These are phyloP conservation scores for Colletotrichum camelliae DNA, from an alignment of 2,329 filamentous ascomycete genomes.

Conservation along the genomic window DNA sequence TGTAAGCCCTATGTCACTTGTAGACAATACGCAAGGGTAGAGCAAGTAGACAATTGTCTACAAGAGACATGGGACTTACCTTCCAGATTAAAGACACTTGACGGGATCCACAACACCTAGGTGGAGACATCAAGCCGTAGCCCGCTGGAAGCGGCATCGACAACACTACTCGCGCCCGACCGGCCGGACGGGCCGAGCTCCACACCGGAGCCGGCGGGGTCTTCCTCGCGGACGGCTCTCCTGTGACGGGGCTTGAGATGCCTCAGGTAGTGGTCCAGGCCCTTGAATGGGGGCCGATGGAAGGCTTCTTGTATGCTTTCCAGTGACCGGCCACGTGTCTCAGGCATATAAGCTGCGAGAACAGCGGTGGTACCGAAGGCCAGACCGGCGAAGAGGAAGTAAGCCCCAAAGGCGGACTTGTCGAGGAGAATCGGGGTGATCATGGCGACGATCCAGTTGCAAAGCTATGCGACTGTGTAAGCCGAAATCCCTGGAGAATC, in stretches of 20 bases:
- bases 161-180: background rate
- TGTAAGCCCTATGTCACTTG: background rate
- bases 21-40: background rate
- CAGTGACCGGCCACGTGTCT: constrained; percentile 45
- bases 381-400: constrained; percentile 49
- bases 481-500: background rate
- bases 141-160: background rate
- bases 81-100: background rate
- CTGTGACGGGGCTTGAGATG: background rate
- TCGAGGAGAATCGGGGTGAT: constrained; percentile 46
- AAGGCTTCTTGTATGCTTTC: constrained; percentile 48
- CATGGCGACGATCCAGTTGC: constrained; percentile 51
- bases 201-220: background rate
- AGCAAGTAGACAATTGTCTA: background rate
- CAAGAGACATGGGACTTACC: background rate
- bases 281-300: background rate
- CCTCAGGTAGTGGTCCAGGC: background rate
- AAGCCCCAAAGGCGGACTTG: constrained; percentile 44
- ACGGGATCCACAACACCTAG: background rate
- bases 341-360: constrained; percentile 28
- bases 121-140: background rate
- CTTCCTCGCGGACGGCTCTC: background rate
- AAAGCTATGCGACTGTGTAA: constrained; percentile 28
- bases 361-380: constrained; percentile 32
- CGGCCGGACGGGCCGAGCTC: background rate